Conservation (phyloP, 352 stramenopile genomes). For the Phytophthora sojae region DNA sequence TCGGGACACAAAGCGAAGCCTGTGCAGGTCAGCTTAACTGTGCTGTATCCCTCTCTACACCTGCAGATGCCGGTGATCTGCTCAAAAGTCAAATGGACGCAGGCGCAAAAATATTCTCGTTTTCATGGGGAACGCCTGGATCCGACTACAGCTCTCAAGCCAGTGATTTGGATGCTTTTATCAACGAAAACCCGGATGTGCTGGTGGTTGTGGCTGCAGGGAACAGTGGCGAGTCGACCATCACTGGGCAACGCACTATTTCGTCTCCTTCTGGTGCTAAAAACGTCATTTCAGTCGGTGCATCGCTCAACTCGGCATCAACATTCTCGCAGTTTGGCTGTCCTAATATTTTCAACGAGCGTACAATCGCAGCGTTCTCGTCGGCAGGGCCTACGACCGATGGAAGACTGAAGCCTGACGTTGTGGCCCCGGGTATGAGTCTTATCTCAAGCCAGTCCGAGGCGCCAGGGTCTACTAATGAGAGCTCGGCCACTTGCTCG, state of each 20-base stretch:
- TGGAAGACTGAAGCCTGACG: constrained; percentile 87
- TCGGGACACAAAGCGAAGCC: constrained; percentile 61
- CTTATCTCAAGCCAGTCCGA: constrained; percentile 80
- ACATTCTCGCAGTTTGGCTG: constrained; percentile 62
- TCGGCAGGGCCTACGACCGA: constrained; percentile 84
- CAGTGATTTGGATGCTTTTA: constrained; percentile 79
- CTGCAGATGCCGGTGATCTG: constrained; percentile 64
- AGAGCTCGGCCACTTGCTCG: constrained; percentile 67
- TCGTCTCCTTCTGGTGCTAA: constrained; percentile 85
- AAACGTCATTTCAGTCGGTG: constrained; percentile 86
- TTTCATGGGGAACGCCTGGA: constrained; percentile 82
- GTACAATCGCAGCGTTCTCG: constrained; percentile 86
- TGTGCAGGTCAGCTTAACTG: constrained; percentile 64
- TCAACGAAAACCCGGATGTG: constrained; percentile 87
- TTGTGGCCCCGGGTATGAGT: constrained; percentile 87
- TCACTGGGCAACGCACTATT: constrained; percentile 64
- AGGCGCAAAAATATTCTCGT: constrained; percentile 84
- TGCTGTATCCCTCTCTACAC: constrained; percentile 64
- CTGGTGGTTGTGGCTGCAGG: constrained; percentile 90
- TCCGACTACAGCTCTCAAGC: constrained; percentile 84
- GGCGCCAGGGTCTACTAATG: constrained; percentile 55
- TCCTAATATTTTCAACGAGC: constrained; percentile 72
- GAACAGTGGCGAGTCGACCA: constrained; percentile 85
- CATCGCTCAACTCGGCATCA: constrained; percentile 69
- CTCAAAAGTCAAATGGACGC: constrained; percentile 76